Evolutionary conservation across 345 rosid species (phyloP), one percentile per base, ranked within the genome.

Genomic region (Pistacia integerrima): DNA sequence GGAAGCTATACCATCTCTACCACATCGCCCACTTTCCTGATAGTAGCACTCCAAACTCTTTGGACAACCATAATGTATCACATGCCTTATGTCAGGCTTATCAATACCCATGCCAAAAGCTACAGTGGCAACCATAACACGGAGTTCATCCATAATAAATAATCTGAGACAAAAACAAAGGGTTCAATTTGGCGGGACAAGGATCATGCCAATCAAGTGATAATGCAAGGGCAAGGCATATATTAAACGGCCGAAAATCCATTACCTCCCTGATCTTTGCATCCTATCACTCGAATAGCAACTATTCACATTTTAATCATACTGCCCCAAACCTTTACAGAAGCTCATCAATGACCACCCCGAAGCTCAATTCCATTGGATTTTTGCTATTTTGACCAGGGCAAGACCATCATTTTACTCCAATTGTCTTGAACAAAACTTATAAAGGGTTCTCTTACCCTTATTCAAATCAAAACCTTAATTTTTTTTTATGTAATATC

Each of bases 41-140:
- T 82, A 87, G 75, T 87, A 87, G 70, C 84, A 74, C 76, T 87
- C 90, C 49, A 87, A 58, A 69, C 79, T 84, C 71, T 87, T 87
- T 58, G 87, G 87, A 46, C 87, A 87, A 33, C 90, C 85, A 81
- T 87, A 82, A 76, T 87, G 87, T 73, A 87, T 80, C 70, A 87
- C 90, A 67, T 82, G 86, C 75, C 90, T 77, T 73, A 84, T 59
- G 65, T 87, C 74, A 33, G 87, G 90, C 80, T 87, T 87, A 72
- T 87, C 87, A 62, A 84, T 84, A 36, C 90, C 90, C 90, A 87
- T 84, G 69, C 90, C 90, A 77, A 87, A 87, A 75, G 90, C 86
- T 76, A 87, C 49, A 64, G 87, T 84, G 35, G 87, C 90, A 78
- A 87, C 87, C 87, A 87, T 84, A 56, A 87, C 86, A 57, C 61